Conservation (phyloP, 1,284 basidiomycete genomes). For the Pyrrhoderma noxium region DNA sequence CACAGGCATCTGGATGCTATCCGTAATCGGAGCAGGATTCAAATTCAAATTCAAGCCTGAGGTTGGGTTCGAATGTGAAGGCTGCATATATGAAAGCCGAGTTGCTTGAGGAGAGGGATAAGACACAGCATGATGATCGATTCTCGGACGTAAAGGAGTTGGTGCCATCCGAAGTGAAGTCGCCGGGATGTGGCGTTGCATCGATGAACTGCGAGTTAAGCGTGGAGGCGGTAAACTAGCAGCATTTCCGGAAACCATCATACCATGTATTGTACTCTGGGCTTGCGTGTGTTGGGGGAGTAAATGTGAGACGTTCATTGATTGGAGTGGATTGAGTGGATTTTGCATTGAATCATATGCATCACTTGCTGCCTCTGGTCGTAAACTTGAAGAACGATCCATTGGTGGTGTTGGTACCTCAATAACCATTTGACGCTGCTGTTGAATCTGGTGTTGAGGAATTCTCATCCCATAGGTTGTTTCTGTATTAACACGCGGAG, state of each 20-base stretch:
- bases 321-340: not conserved
- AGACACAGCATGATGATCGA: conserved; percentile 7
- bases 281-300: not conserved
- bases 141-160: conserved; percentile 10
- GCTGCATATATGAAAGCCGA: conserved; percentile 5
- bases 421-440: conserved; percentile 1
- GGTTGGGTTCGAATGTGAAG: not conserved
- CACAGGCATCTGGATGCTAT: too few species aligned
- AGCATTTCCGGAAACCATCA: too few species aligned
- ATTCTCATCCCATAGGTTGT: too few species aligned
- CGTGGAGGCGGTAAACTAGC: not conserved
- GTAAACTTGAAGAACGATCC: conserved; percentile 8
- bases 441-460: not conserved
- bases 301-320: not conserved
- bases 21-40: too few species aligned
- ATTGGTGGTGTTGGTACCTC: conserved; percentile 10
- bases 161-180: conserved; percentile 8
- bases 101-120: conserved; percentile 8
- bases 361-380: not conserved
- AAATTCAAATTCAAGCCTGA: too few species aligned
- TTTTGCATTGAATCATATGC: not conserved
- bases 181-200: conserved; percentile 11
- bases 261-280: not conserved
- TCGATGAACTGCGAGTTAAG: conserved; percentile 3
- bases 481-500: too few species aligned